Evolutionary conservation across 805 yeast species (phyloP), one percentile per base, ranked within the genome.

Genomic region (Yarrowia alimentaria): DNA sequence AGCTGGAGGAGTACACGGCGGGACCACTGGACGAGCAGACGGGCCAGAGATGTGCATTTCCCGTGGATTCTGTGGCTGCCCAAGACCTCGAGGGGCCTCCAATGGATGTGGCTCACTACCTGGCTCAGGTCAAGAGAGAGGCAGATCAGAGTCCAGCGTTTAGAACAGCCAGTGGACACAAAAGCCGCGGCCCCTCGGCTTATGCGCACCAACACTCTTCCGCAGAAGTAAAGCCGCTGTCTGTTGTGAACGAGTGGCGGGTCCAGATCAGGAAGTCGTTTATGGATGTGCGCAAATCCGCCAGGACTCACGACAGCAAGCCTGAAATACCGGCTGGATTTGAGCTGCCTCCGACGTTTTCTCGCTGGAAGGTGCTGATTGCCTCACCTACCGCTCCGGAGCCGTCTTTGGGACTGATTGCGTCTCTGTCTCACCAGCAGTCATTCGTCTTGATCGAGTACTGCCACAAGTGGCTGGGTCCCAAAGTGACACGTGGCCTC

Each of bases 281-380:
- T 19, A 26, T 40, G 32, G 33, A 40, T 11, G 11, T 40, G 6
- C 17, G 47, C 2, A 40, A 14, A 9, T 18, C 47, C 1, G 32
- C 28, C 4, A 32, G 28, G n/a, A 14, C 25, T 1, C 33, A 28
- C 11, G 33, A 25, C 8, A 29, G 19, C 4, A 29, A 19, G 4
- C 25, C 47, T 3, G 33, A 26, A n/a, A 17, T 28, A 7, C 47
- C 33, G 11, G 33, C 33, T 3, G 47, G 26, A 1, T 13, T 25
- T 5, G 70, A 68, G 14, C 60, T 67, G 12, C 77, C 76, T 1
- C 20, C 50, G 10, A 67, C 72, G 3, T 64, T 65, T 16, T 64
- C 68, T 30, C 62, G 67, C 12, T 76, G 80, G 80, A 72, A 73
- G 52, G 57, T 58, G 7, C 69, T 65, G 51, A 59, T 74, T 1